Conservation (phyloP, 306 rosid genomes). For the Oemleria cerasiformis region DNA sequence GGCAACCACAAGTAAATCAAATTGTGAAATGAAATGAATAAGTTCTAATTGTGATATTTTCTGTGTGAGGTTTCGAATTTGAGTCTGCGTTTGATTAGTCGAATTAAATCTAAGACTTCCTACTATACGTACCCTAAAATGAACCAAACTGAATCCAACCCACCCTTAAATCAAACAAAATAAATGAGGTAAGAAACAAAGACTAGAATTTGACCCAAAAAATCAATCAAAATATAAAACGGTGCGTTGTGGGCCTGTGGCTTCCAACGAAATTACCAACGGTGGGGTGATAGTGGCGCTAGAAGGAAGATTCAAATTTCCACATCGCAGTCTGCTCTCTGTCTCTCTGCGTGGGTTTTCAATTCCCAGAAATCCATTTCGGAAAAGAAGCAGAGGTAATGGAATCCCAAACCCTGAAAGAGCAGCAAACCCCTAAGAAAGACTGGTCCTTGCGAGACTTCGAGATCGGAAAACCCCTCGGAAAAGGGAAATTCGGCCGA, state of each 20-base stretch:
- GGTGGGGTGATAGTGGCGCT: neutral
- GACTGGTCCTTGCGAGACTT: slow-evolving; percentile 67
- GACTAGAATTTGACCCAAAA: neutral
- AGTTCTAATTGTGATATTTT: too few species aligned
- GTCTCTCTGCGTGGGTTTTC: neutral
- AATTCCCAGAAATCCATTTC: neutral
- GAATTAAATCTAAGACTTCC: too few species aligned
- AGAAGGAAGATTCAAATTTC: neutral
- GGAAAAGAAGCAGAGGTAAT: slow-evolving; percentile 5
- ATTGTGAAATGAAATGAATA: too few species aligned
- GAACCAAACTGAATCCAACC: too few species aligned
- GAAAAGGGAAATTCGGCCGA: slow-evolving; percentile 81
- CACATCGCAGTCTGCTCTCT: neutral
- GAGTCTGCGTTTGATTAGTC: too few species aligned
- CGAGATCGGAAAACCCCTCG: slow-evolving; percentile 87
- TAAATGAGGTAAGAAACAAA: too few species aligned
- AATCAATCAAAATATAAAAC: neutral
- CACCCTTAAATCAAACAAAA: too few species aligned
- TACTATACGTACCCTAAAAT: too few species aligned
- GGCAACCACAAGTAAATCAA: too few species aligned
- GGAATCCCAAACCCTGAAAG: slow-evolving; percentile 17
- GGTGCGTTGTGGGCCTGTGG: neutral
- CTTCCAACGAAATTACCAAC: too few species aligned
- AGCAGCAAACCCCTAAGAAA: slow-evolving; percentile 16
- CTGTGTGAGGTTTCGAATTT: too few species aligned